A percentile compares a stretch with the other conserved stretches of the same genome.
Evolutionary conservation across 495 filamentous ascomycete species (phyloP).

Genomic region (Xylona heveae): DNA sequence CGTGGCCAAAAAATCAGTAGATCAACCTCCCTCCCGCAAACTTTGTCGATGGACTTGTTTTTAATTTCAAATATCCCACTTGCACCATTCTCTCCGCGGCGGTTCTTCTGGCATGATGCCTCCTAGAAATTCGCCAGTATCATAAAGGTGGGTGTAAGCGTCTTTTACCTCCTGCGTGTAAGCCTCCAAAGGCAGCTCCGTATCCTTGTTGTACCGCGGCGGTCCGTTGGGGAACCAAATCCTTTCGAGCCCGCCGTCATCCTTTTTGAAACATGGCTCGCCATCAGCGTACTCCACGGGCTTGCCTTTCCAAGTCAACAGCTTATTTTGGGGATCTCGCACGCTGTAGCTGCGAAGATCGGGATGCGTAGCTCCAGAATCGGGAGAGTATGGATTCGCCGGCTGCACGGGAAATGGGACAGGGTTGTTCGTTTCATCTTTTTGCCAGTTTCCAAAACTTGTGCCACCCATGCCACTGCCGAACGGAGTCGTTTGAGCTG

Average conservation of each 20-base stretch:
- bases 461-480: conserved; percentile 1
- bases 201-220: conserved; percentile 30
- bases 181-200: conserved; percentile 22
- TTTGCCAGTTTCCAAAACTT: conserved; percentile 5
- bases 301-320: conserved; percentile 31
- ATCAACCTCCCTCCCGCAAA: conserved; percentile 5
- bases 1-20: no score
- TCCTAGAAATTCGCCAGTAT: conserved; percentile 39
- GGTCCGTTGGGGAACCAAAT: conserved; percentile 53
- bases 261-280: conserved; percentile 25
- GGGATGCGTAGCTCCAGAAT: conserved; percentile 3
- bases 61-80: conserved; percentile 38
- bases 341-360: conserved; percentile 18
- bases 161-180: conserved; percentile 29
- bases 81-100: conserved; percentile 49
- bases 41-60: conserved; percentile 7
- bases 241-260: conserved; percentile 25
- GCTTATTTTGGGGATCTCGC: conserved; percentile 17
- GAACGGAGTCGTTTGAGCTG: not conserved
- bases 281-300: conserved; percentile 29
- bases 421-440: conserved; percentile 2
- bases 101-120: conserved; percentile 46
- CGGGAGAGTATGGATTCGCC: conserved; percentile 17
- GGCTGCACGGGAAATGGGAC: conserved; percentile 16
- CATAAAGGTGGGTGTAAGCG: conserved; percentile 34